Evolutionary conservation across 1,139 yeast genomes (phyloP), one percentile per base, ranked within the genome.

Genomic region (Pichia sp.): DNA sequence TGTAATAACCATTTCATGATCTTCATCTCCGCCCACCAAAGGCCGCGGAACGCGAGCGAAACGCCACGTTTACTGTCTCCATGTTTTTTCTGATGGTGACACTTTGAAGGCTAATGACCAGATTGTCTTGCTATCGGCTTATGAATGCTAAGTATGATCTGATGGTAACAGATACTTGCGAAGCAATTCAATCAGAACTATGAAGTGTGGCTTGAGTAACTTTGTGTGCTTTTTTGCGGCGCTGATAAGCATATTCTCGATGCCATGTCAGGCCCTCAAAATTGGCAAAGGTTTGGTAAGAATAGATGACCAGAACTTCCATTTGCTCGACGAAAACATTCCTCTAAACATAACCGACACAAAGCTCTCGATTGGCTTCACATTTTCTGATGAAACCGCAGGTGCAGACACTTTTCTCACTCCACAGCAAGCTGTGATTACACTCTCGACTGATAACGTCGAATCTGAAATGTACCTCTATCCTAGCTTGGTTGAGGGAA

Each of bases 381-480:
- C 58, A 15, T 50, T 64, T 6, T 15, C 49, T 4, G 50, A 52
- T 6, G 57, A 53, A 16, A 46, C 34, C 5, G 13, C 34, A 8
- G 8, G 11, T 4, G n/a, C 32, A 2, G 53, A 31, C 1, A 16
- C 16, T 13, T 49, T 47, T 31, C 8, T 36, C 7, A 13, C 11
- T 29, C 68, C 63, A 30, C 47, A 54, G 11, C 69, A 67, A 54
- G 67, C 66, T 16, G 54, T 59, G n/a, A 49, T 66, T 40, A 16
- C 61, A 13, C 42, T 66, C 10, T 57, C 64, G 1, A 46, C 59
- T 3, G 54, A 50, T 6, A 56, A 57, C 8, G 29, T 54, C 13
- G 49, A 46, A 3, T 59, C 62, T 5, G 54, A 49, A 29, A 23
- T 51, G 8, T 62, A 63, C 34, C 53, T 58, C n/a, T 59, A 61